Base-by-base conservation (phyloP, 1,139 yeast genomes). In the Debaryomyces sp. region DNA sequence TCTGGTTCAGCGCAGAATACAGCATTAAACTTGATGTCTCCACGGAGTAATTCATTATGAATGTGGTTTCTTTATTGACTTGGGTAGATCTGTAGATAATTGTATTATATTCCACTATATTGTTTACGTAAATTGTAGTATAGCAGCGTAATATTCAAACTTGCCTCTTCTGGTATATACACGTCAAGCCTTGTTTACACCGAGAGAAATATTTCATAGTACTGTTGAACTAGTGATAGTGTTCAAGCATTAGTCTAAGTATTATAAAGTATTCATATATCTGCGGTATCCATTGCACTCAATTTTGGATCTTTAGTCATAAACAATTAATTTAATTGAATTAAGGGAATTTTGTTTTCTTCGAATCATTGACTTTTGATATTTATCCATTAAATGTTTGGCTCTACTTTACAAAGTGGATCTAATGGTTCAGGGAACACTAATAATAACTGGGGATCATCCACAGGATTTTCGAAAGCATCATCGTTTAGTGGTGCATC, bases 1-100 rank as follows among this genome's bases (percentile, higher is more conserved):
- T 71, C 50, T 76, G 81, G 81, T 66, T 59, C 58, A 65, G 68
- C 45, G 67, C 77, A 4, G 79, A 75, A 47, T 61, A 66, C 21
- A 62, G 63, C 34, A 59, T 69, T 29, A 66, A 59, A 48, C 53
- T 71, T 48, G 64, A 64, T 33, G 54, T 68, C 15, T 48, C 57
- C 38, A 45, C 46, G 30, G 48, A 49, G 8, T 51, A 30, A 15
- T 41, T 24, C 17, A 5, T 32, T 18, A 22, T 12, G 26, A n/a
- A 12, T 21, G 15, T 9, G 24, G 10, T n/a, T 34, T 18, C 38
- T 21, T 35, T 35, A 35, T 18, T 41, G 36, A 21, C 18, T 41
- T 32, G 43, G 34, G 17, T 30, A 30, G 27, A 17, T 30, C 43
- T 30, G 21, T 41, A 41, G 43, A 30, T 22, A 30, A 30, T 21